Base-by-base conservation (phyloP, 352 stramenopile genomes). In the Blastocystis sp. region DNA sequence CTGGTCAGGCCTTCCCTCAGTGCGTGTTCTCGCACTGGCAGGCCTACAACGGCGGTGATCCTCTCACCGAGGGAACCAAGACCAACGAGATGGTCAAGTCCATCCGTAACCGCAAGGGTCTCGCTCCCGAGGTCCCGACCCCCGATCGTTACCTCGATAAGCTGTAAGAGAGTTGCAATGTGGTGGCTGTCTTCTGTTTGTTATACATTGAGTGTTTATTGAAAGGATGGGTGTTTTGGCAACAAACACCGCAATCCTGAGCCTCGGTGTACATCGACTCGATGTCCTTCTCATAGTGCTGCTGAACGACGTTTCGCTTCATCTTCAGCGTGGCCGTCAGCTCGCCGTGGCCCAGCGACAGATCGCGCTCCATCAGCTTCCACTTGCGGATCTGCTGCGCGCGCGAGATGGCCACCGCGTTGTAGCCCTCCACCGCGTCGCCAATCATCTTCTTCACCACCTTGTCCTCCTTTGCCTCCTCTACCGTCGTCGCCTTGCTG, bases 241-340 rank as follows among this genome's bases (percentile, higher is more conserved):
- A 34, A 34, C 28, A 34, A 34, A 34, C 28, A 34, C 0, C 0
- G 28, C 28, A 34, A 34, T 34, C 28, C 28, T 34, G 28, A 34
- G 28, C 28, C 28, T 88, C 78, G 3, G 48, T n/a, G 91, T 98
- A 98, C 52, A 98, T 91, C 59, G 89, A 87, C 42, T 97, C 94
- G 64, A 98, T 95, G 42, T 94, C 70, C 57, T 94, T 90, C 10
- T 91, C 91, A 91, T 97, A 97, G 91, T 98, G 97, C 80, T 98
- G 92, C 45, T 93, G 80, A 60, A 97, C 95, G 61, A 97, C 66
- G 89, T 94, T 94, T 69, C 95, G 94, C 93, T 98, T 98, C 65
- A 98, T 91, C 92, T 98, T 98, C 87, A 98, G 91, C 89, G 95
- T 98, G 48, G 95, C 94, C 66, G 95, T 98, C 34, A 98, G 91